Evolutionary conservation across 257 asterid species (phyloP).

Genomic region (Oldenlandia corymbosa): DNA sequence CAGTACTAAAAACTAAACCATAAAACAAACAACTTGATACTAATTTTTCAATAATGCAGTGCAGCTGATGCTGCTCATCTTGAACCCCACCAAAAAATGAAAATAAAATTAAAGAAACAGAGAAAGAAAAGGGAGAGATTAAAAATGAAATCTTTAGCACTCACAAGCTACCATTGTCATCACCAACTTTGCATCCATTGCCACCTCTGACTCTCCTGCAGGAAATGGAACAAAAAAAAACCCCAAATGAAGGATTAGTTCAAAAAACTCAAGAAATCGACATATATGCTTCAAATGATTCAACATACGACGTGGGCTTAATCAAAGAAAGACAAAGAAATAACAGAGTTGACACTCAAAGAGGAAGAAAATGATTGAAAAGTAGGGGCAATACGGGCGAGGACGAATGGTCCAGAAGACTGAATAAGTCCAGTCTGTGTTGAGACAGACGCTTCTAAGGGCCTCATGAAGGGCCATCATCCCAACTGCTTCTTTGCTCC

Average conservation of each 20-base stretch:
- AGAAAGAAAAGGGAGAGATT: no score
- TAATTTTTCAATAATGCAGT: not conserved
- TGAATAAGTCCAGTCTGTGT: constrained; percentile 98
- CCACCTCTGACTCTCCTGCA: constrained; percentile 95
- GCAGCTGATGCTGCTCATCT: not conserved
- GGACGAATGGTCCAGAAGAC: constrained; percentile 99
- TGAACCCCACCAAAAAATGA: not conserved
- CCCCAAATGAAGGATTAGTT: constrained; percentile 10
- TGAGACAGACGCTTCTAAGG: constrained; percentile 89
- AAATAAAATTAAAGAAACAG: no score
- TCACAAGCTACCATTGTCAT: constrained; percentile 98
- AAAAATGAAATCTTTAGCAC: constrained; percentile 17
- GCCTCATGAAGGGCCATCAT: constrained; percentile 99
- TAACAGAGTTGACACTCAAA: constrained; percentile 5
- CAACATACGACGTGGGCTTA: not conserved
- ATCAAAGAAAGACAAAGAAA: not conserved
- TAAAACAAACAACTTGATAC: not conserved
- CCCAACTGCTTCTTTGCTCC: constrained; percentile 99
- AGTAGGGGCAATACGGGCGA: constrained; percentile 60
- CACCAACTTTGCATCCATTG: constrained; percentile 96
- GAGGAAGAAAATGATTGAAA: not conserved
- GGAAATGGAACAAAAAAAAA: constrained; percentile 8
- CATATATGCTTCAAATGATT: not conserved
- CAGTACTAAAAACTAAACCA: constrained; percentile 7
- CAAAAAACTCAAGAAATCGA: constrained; percentile 1